Base-by-base conservation (phyloP, 495 filamentous ascomycete species). In the Penicillium maclennaniae region DNA sequence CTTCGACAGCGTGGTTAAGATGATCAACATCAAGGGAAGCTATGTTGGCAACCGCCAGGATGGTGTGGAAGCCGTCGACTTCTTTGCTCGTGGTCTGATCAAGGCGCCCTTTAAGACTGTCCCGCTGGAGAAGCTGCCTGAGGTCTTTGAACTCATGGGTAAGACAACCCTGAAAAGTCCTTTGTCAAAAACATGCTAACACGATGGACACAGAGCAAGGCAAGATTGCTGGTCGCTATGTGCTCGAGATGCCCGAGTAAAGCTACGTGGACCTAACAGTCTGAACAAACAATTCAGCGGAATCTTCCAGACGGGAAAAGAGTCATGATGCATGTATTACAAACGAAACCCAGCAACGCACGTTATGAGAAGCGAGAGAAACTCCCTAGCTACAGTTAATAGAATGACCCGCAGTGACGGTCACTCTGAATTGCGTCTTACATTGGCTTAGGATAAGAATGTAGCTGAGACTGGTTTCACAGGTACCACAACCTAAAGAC, bases 31-130 rank as follows among this genome's bases (percentile, higher is more conserved):
- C 79, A 91, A 89, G 77, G 92, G 92, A 40, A 88, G 83, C 56
- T 96, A 96, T 63, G 92, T 96, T 54, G 92, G 92, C 39, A 96
- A 92, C 69, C 82, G 89, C 41, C 83, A 87, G 66, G 92, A 97
- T 62, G 87, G 80, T 0, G 76, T 82, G 14, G 92, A 97, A 69
- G 91, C 91, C 7, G 70, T 96, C 41, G 92, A 95, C 59, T 96
- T 96, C 79, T 96, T 83, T 74, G 68, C 79, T 26, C 77, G 88
- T 15, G 92, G 92, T 3, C 65, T 93, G 55, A 89, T 97, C 79
- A 85, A 89, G 53, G 85, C 85, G 1, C 92, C 92, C 0, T 92
- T 83, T 79, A 93, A 96, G 84, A 81, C 79, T 28, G 82, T 84
- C 45, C 89, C 89, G 1, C 70, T 97, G 55, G 81, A 81, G 60